Evolutionary conservation across 2,329 filamentous ascomycete species (phyloP).

Genomic region (Rhynchosporium secalis): DNA sequence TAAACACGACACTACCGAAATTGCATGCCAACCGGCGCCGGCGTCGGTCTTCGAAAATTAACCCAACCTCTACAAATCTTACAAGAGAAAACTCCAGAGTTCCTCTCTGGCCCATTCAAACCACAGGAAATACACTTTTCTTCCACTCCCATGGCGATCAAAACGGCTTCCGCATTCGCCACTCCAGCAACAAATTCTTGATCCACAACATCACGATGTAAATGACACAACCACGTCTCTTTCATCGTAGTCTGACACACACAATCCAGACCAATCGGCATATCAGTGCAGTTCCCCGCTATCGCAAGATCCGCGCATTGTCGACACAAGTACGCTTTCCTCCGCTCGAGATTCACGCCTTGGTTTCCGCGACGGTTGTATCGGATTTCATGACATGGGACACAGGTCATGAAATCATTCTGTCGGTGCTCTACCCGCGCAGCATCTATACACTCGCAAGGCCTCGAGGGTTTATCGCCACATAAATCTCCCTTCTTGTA

Average conservation of each 20-base stretch:
- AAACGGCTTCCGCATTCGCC: background rate
- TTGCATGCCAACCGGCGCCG: background rate
- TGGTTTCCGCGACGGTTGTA: background rate
- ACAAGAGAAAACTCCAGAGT: background rate
- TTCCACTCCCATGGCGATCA: background rate
- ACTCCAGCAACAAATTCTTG: background rate
- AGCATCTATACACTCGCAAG: background rate
- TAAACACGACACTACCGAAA: background rate
- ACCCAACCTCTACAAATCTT: slow-evolving; percentile 11
- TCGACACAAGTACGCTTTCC: background rate
- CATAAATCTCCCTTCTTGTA: background rate
- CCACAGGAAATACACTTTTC: background rate
- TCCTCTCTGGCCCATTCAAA: background rate
- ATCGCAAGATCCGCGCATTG: background rate
- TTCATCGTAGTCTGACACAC: background rate
- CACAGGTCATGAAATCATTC: background rate
- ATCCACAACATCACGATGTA: background rate
- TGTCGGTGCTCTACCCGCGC: background rate
- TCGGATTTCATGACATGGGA: background rate
- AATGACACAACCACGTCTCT: background rate
- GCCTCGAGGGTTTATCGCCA: background rate
- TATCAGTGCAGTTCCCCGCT: too few species aligned
- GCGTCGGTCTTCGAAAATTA: too few species aligned
- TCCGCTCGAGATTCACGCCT: background rate
- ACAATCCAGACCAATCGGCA: background rate